Percentiles rank a stretch among this genome's conserved stretches.
Conservation (phyloP, 305 asterid genomes). For the Fraxinus angustifolia region DNA sequence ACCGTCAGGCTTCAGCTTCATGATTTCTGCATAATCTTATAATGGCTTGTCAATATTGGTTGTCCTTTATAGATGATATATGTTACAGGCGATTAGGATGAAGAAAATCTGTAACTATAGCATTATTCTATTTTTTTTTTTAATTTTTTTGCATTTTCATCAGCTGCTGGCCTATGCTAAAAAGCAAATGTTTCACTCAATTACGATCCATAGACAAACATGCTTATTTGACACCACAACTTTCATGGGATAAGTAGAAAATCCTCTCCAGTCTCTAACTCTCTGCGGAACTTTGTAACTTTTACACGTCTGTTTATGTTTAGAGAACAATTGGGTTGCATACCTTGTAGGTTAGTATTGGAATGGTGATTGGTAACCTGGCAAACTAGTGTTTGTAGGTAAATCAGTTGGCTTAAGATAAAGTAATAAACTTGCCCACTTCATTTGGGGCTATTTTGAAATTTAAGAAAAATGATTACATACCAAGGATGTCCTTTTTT, state of each 20-base stretch:
- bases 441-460: neutral
- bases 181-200: neutral
- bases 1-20: neutral
- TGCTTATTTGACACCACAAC: neutral
- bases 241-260: neutral
- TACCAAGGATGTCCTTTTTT: neutral
- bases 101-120: neutral
- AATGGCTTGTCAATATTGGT: neutral
- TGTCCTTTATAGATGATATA: neutral
- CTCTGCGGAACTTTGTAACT: neutral
- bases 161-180: neutral
- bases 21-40: neutral
- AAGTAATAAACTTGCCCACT: neutral
- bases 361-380: neutral
- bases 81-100: neutral
- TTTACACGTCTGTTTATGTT: neutral
- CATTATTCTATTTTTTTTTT: neutral
- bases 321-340: neutral
- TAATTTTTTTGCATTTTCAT: neutral
- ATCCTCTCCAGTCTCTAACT: neutral
- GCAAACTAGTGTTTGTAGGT: neutral
- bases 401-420: neutral
- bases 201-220: neutral
- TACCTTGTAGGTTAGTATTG: neutral
- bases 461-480: neutral